Evolutionary conservation across 129 eudicot genomes (phyloP), one percentile per base, ranked within the genome.

Genomic region (Calendula officinalis): DNA sequence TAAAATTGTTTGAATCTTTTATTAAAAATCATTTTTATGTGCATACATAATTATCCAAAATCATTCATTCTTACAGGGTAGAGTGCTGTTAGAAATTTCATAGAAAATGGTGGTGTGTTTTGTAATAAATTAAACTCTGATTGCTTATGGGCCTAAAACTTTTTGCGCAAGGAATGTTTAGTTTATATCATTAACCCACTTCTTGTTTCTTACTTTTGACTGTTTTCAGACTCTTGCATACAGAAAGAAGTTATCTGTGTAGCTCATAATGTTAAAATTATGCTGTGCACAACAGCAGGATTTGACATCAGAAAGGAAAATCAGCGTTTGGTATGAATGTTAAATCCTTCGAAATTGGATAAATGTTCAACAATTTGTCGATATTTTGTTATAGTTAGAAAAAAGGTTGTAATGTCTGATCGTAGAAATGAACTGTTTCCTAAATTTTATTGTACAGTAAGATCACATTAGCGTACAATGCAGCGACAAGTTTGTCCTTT

Each of bases 141-240:
- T 22, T 22, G 30, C 30, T 22, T 22, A 22, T 22, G 30, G 30
- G 30, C 30, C 2, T 22, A 22, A 22, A 22, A 22, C 30, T 22
- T 2, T 22, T 49, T 49, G 32, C 33, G 8, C n/a, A 35, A 34
- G 12, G 22, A 56, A 56, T 16, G 8, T 50, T 22, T 5, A 5
- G 34, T 11, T 4, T 50, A 17, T 13, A 51, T 3, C 5, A 7
- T 51, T 17, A 51, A 35, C 12, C 4, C 32, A n/a, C 16, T 51
- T 9, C 36, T 16, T 16, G 27, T 34, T 62, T 46, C 58, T 64
- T 32, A 60, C 10, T 41, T 60, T 13, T 13, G 60, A 35, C 30
- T 69, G 40, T 40, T 74, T 86, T n/a, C 87, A 89, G 96, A 74
- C 79, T 68, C 68, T 89, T 71, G 96, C 94, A 54, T 89, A 85